Percentiles rank a stretch among this genome's conserved stretches.
Evolutionary conservation across 2,329 filamentous ascomycete species (phyloP).

Genomic region (Penicillium sp.): DNA sequence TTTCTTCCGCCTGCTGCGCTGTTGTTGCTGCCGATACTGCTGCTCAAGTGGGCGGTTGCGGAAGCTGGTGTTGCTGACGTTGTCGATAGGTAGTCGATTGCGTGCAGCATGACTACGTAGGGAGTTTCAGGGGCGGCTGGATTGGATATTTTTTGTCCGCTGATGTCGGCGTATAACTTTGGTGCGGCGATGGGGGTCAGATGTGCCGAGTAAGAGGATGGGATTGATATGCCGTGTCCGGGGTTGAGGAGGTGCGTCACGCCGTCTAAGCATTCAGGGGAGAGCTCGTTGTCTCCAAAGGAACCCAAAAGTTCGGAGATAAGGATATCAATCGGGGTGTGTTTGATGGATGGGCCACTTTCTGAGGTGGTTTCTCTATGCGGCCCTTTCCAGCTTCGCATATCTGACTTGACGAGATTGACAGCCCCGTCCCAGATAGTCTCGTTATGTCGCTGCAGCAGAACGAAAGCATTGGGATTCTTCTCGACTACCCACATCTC

Average conservation of each 20-base stretch:
- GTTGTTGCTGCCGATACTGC: conserved; percentile 16
- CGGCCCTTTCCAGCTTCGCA: conserved; percentile 93
- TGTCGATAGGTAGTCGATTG: conserved; percentile 80
- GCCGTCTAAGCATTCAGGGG: conserved; percentile 92
- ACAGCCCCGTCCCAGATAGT: conserved; percentile 76
- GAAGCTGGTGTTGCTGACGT: conserved; percentile 44
- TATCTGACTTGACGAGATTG: conserved; percentile 90
- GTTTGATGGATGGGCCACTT: conserved; percentile 22
- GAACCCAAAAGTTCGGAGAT: conserved; percentile 89
- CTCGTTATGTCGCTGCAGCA: conserved; percentile 81
- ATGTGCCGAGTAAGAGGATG: conserved; percentile 87
- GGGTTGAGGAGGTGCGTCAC: conserved; percentile 85
- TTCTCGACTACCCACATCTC: conserved; percentile 94
- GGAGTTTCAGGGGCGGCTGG: conserved; percentile 79
- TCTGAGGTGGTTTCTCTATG: conserved; percentile 17
- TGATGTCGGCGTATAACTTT: conserved; percentile 76
- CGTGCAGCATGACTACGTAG: conserved; percentile 89
- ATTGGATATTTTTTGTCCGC: conserved; percentile 59
- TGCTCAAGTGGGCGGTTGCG: conserved; percentile 14
- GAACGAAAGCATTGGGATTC: conserved; percentile 95
- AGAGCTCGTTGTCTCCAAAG: conserved; percentile 95
- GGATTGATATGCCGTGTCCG: conserved; percentile 85
- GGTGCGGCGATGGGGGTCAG: conserved; percentile 88
- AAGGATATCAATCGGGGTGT: conserved; percentile 70
- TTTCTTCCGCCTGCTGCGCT: conserved; percentile 15